Evolutionary conservation across 768 basidiomycete species (phyloP).

Genomic region (Austroboletus eburneus): DNA sequence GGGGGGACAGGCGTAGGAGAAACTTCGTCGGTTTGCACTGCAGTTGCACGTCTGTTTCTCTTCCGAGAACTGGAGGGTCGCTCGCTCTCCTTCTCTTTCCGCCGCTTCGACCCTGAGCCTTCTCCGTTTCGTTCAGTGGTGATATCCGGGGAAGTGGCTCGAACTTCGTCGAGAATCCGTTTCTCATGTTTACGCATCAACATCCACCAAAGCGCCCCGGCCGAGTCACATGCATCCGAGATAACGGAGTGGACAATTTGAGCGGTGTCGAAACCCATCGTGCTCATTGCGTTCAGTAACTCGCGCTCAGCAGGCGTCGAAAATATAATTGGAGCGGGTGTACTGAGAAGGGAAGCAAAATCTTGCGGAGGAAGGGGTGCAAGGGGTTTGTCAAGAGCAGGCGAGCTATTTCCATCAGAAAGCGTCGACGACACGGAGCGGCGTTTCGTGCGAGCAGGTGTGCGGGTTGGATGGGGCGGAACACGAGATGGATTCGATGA

Average conservation of each 20-base stretch:
- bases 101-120: constrained; percentile 26
- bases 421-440: constrained; percentile 89
- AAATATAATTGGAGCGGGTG: constrained; percentile 79
- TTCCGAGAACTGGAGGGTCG: constrained; percentile 19
- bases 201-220: constrained; percentile 97
- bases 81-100: constrained; percentile 28
- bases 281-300: constrained; percentile 68
- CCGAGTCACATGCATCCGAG: constrained; percentile 87
- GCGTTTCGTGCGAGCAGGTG: constrained; percentile 92
- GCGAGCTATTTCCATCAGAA: constrained; percentile 56
- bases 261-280: constrained; percentile 85
- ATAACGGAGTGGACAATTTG: constrained; percentile 95
- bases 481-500: constrained; percentile 24
- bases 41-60: constrained; percentile 24
- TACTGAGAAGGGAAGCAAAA: constrained; percentile 58
- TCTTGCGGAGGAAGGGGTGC: constrained; percentile 44
- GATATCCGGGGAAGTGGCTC: constrained; percentile 14
- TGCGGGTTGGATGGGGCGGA: constrained; percentile 72
- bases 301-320: constrained; percentile 78
- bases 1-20: constrained; percentile 40
- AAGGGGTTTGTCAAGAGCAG: constrained; percentile 43
- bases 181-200: constrained; percentile 76
- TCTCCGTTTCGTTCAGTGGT: constrained; percentile 15
- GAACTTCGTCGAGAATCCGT: constrained; percentile 40
- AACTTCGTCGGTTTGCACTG: constrained; percentile 46